Base-by-base conservation (phyloP, 352 stramenopile genomes). In the Pythium oligandrum region DNA sequence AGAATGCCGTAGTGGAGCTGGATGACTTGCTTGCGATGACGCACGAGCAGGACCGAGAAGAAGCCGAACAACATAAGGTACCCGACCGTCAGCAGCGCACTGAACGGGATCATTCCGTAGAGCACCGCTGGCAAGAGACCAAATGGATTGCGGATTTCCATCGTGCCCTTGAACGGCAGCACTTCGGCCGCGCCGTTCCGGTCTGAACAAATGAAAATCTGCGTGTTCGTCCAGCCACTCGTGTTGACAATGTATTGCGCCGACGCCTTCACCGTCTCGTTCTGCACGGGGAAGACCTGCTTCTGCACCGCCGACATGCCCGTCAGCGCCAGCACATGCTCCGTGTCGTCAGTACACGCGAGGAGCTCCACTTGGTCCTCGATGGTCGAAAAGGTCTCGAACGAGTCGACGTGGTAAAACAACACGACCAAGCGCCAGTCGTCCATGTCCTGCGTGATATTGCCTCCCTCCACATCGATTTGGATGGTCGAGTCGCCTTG, bases 31-130 rank as follows among this genome's bases (percentile, higher is more conserved):
- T 71, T 62, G 32, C 84, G 85, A 63, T 96, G 70, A 12, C 68
- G 68, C 31, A 71, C 73, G 35, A 95, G 61, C 49, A 96, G 53
- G 10, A 88, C 64, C 37, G 64, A 65, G 55, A 95, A 96, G 53
- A 94, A 89, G 10, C 84, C 53, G 54, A 88, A 75, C 42, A 96
- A 66, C 31, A 86, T 57, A 6, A 90, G 43, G 64, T 95, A 96
- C 4, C 82, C 83, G 34, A 86, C 45, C 30, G 79, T 68, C 43
- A 93, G 56, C 26, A 93, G 68, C 3, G 53, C 83, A 39, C 84
- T 93, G 61, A 95, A 95, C 4, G 86, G 86, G 39, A 94, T 61
- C 73, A 95, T 85, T 0, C 86, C 86, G 26, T 93, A 94, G 48
- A 94, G 71, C 42, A 89, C 79, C 0, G 82, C 86, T 0, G 86